Base-by-base conservation (phyloP, 2,329 filamentous ascomycete genomes). In the Drechslerella coelobrocha region DNA sequence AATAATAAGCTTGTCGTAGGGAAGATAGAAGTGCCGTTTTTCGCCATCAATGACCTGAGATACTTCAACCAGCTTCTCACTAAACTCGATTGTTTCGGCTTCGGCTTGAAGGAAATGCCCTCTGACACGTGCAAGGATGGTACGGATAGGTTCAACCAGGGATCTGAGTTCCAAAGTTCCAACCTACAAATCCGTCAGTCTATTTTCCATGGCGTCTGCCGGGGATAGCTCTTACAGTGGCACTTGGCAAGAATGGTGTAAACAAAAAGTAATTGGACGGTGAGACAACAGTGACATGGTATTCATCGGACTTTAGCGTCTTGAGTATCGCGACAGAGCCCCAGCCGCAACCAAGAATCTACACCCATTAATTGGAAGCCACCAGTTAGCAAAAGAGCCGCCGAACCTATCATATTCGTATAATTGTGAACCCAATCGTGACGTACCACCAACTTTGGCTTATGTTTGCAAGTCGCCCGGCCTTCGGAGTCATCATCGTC, bases 241-340 rank as follows among this genome's bases (percentile, higher is more conserved):
- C 95, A 31, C 92, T 96, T 1, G 94, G 94, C 45, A 99, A 83
- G 92, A 99, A 97, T 0, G 94, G 94, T 1, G 94, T 99, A 79
- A 99, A 99, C 29, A 99, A 81, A 81, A 99, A 99, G 81, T 97
- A 96, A 77, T 97, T 97, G 34, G 89, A 89, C 0, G 94, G 93
- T 10, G 92, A 96, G 45, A 99, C 89, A 39, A 99, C 89, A 2
- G 93, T 97, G 74, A 99, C 88, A 79, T 99, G 92, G 78, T 97
- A 99, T 75, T 97, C 91, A 10, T 92, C 91, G 0, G 92, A 88
- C 72, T 93, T 89, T 73, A 99, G 80, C 72, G 91, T 89, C 81
- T 99, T 99, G 75, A 99, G 81, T 68, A 99, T 81, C 2, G 93
- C 91, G 71, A 99, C 90, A 76, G 91, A 91, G 59, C 92, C 94